Conservation (phyloP, 2,329 filamentous ascomycete species). For the Fusarium tricinctum region DNA sequence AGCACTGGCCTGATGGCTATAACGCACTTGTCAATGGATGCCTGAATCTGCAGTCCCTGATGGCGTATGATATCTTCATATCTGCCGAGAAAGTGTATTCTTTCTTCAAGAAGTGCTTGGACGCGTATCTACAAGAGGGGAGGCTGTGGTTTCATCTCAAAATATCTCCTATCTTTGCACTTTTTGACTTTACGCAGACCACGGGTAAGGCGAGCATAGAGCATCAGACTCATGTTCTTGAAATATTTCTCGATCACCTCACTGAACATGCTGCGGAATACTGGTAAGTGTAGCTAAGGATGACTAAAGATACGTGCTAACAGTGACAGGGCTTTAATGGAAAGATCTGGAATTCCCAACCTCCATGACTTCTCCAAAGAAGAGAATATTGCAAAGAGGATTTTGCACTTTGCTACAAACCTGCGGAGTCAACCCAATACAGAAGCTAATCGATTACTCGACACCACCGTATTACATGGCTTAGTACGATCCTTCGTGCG, state of each 20-base stretch:
- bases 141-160: conserved; percentile 41
- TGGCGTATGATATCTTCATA: conserved; percentile 31
- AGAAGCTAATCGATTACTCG: background rate
- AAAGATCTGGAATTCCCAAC: conserved; percentile 16
- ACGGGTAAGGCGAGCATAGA: background rate
- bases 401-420: conserved; percentile 39
- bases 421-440: conserved; percentile 4
- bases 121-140: conserved; percentile 38
- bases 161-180: conserved; percentile 32
- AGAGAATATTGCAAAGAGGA: background rate
- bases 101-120: conserved; percentile 39
- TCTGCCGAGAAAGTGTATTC: conserved; percentile 13
- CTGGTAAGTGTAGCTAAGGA: conserved; percentile 27
- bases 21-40: conserved; percentile 42
- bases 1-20: conserved; percentile 44
- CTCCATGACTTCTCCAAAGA: background rate
- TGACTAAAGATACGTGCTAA: conserved; percentile 9
- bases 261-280: conserved; percentile 33
- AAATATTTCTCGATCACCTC: conserved; percentile 37
- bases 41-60: conserved; percentile 22
- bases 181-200: conserved; percentile 28
- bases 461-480: conserved; percentile 32
- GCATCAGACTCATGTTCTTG: conserved; percentile 24
- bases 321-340: conserved; percentile 34
- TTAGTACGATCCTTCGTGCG: conserved; percentile 7